A percentile compares a stretch with the other conserved stretches of the same genome.
Conservation (phyloP, 768 basidiomycete species). For the Calocybe gangraenosa region DNA sequence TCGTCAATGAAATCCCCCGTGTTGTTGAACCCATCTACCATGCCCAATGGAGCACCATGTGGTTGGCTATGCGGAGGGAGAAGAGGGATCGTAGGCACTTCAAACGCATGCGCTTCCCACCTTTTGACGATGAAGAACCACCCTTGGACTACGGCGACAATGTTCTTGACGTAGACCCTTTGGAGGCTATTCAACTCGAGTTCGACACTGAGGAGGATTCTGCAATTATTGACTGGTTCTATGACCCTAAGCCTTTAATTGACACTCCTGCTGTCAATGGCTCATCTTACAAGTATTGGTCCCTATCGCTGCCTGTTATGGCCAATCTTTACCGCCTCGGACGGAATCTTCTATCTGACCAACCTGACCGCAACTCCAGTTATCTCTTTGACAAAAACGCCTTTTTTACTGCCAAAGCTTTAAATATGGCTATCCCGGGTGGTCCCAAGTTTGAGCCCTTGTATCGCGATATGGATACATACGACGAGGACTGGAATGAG, state of each 20-base stretch:
- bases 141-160: conserved; percentile 99
- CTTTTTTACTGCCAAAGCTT: conserved; percentile 97
- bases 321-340: conserved; percentile 96
- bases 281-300: conserved; percentile 90
- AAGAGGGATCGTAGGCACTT: conserved; percentile 98
- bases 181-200: conserved; percentile 97
- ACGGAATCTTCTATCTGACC: conserved; percentile 88
- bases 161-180: conserved; percentile 93
- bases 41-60: conserved; percentile 99
- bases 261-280: conserved; percentile 93
- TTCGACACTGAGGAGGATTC: conserved; percentile 88
- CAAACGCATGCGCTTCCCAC: conserved; percentile 99
- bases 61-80: conserved; percentile 98
- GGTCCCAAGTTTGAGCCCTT: conserved; percentile 99
- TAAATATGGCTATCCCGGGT: conserved; percentile 96
- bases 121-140: conserved; percentile 99
- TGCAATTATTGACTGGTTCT: conserved; percentile 96
- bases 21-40: conserved; percentile 98
- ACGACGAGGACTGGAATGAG: conserved; percentile 99
- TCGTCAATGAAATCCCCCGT: conserved; percentile 97
- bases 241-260: conserved; percentile 91
- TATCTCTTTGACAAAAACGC: conserved; percentile 97
- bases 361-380: conserved; percentile 83
- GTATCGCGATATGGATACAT: conserved; percentile 94
- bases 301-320: conserved; percentile 90